Base-by-base conservation (phyloP, 2,329 filamentous ascomycete genomes). In the Aspergillus sp. region DNA sequence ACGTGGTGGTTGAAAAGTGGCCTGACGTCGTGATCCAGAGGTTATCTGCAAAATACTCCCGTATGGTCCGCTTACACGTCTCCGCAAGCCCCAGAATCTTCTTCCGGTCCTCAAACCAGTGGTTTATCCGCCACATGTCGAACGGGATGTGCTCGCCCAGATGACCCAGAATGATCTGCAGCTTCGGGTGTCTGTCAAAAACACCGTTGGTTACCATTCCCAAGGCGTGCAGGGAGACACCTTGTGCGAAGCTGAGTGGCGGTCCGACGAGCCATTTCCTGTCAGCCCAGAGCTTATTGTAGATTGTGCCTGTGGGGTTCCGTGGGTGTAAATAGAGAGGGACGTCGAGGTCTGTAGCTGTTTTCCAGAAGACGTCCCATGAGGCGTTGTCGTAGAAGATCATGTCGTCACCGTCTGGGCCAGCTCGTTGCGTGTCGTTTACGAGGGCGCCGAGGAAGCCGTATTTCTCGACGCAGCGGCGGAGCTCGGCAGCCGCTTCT, bases 251-350 rank as follows among this genome's bases (percentile, higher is more conserved):
- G 55, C 77, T 81, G 6, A 85, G 76, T 0, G 84, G 83, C 1
- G 84, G 83, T 0, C 85, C 86, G 45, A 87, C 73, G 27, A 87
- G 79, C 78, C 81, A 87, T 66, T 81, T 81, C 21, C 84, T 78
- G 63, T 85, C 77, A 1, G 80, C 81, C 77, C 81, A 87, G 6
- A 86, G 78, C 65, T 83, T 83, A 4, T 87, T 82, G 63, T 82
- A 76, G 55, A 85, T 78, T 17, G 76, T 77, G 6, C 84, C 84
- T 0, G 82, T 83, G 1, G 86, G 83, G 62, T 82, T 81, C 48
- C 82, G 76, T 0, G 85, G 86, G 68, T 89, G 86, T 1, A 89
- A 76, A 65, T 88, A 89, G 49, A 89, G 78, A 0, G 86, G 85
- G 0, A 87, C 85, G 56, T 87, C 83, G 0, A 89, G 80, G 44